These are phyloP conservation scores for Hypsizygus marmoreus DNA, from an alignment of 768 basidiomycete species.

Conservation along the genomic window DNA sequence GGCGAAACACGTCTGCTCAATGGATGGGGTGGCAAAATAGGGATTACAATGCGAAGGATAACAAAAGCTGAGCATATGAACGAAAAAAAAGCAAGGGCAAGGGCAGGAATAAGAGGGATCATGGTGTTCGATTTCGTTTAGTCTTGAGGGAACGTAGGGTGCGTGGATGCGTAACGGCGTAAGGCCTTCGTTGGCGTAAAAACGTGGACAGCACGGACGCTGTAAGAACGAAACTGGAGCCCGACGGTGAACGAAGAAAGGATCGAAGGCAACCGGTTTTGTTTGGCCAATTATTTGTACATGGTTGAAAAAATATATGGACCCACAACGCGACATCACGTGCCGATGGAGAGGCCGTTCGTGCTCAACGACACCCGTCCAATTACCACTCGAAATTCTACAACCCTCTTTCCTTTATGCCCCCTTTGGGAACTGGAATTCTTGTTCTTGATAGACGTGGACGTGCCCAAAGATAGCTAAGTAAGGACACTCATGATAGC, in stretches of 20 bases:
- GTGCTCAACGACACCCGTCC: too few species aligned
- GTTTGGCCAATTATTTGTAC: slow-evolving; percentile 39
- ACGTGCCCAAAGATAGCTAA: too few species aligned
- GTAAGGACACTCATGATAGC: too few species aligned
- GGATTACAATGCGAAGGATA: slow-evolving; percentile 74
- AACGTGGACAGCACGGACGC: slow-evolving; percentile 31
- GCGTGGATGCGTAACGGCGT: slow-evolving; percentile 46
- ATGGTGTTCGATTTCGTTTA: slow-evolving; percentile 42
- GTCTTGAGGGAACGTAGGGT: slow-evolving; percentile 48
- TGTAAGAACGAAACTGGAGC: slow-evolving; percentile 29
- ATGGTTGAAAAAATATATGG: slow-evolving; percentile 35
- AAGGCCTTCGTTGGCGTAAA: slow-evolving; percentile 41
- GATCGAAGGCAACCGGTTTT: slow-evolving; percentile 20
- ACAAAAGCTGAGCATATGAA: slow-evolving; percentile 75
- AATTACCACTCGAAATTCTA: too few species aligned
- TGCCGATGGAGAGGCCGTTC: too few species aligned
- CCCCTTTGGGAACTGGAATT: too few species aligned
- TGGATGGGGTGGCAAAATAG: slow-evolving; percentile 72
- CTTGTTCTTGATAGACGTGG: too few species aligned
- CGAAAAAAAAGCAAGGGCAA: slow-evolving; percentile 70
- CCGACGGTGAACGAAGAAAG: slow-evolving; percentile 21
- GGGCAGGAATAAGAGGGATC: slow-evolving; percentile 67
- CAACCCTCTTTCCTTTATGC: too few species aligned
- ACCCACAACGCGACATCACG: slow-evolving; percentile 28
- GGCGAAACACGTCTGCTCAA: slow-evolving; percentile 75